Evolutionary conservation across 306 rosid genomes (phyloP), one percentile per base, ranked within the genome.

Genomic region (Vicia faba): DNA sequence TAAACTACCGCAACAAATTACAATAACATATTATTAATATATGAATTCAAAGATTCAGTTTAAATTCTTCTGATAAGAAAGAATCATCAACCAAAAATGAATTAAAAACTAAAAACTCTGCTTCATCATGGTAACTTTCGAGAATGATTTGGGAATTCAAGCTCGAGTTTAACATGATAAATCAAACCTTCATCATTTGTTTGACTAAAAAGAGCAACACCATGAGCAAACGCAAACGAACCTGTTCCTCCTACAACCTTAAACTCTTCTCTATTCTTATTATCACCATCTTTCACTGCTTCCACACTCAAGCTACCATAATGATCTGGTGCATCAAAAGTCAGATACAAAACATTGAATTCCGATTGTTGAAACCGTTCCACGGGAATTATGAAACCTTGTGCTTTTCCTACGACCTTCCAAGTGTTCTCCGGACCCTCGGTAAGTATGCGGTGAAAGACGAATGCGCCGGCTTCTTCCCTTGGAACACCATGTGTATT

Each of bases 221-320:
- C 98, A 19, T 87, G 88, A 20, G 95, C 97, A 84, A 93, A 90
- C 5, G 99, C 97, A 77, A 93, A 89, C 0, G 86, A 88, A 19
- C 96, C 95, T 10, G 96, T 88, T 33, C 99, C 99, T 6, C 97
- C 97, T 3, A 90, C 79, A 14, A 93, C 92, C 1, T 68, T 78
- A 39, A 86, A 83, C 38, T 81, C 80, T 33, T 83, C 78, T 29
- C 7, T 54, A 57, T 75, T 80, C 28, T 78, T 58, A n/a, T 20
- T 20, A 20, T 20, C 23, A 20, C 23, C 23, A 20, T 71, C 72
- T 55, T 74, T 81, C 57, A 66, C 73, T 53, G 87, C 88, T 64
- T 79, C 77, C 40, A 93, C 80, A 29, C 97, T 78, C 10, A 93
- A 68, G 70, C 89, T 85, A n/a, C 97, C 99, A 0, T 85, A 84